phyloP scores from a whole-genome alignment of 805 yeast genomes.

The Starmera dryadoides region DNA sequence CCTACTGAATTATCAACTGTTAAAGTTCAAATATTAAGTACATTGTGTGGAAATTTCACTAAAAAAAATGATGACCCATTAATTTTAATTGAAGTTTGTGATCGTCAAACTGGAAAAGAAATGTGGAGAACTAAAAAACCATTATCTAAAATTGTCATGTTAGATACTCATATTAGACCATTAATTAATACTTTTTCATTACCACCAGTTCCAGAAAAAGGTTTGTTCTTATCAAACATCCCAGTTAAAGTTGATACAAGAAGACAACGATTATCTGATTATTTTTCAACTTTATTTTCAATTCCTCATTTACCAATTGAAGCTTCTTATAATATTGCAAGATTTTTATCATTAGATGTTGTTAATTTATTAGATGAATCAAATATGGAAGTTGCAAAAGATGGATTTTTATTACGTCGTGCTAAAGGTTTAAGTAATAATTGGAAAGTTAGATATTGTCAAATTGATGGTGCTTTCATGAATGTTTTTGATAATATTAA shows the following conservation, averaged over 20 bases:
- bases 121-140: constrained; percentile 71
- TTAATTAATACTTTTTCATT: constrained; percentile 39
- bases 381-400: constrained; percentile 45
- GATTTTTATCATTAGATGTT: constrained; percentile 61
- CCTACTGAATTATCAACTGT: constrained; percentile 52
- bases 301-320: constrained; percentile 52
- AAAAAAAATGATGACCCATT: constrained; percentile 49
- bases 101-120: constrained; percentile 52
- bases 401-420: constrained; percentile 58
- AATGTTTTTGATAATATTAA: constrained; percentile 52
- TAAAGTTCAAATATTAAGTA: constrained; percentile 39
- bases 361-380: constrained; percentile 50
- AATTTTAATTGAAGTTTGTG: constrained; percentile 56
- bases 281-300: constrained; percentile 47
- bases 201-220: constrained; percentile 59
- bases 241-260: constrained; percentile 65
- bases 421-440: constrained; percentile 54
- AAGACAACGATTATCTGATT: constrained; percentile 45
- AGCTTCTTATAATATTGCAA: constrained; percentile 47
- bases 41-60: constrained; percentile 31
- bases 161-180: constrained; percentile 55
- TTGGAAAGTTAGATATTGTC: constrained; percentile 70
- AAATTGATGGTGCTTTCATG: constrained; percentile 50
- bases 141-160: constrained; percentile 46
- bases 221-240: constrained; percentile 46